Conservation (phyloP, 2,329 filamentous ascomycete genomes). For the Botrytis pseudocinerea region DNA sequence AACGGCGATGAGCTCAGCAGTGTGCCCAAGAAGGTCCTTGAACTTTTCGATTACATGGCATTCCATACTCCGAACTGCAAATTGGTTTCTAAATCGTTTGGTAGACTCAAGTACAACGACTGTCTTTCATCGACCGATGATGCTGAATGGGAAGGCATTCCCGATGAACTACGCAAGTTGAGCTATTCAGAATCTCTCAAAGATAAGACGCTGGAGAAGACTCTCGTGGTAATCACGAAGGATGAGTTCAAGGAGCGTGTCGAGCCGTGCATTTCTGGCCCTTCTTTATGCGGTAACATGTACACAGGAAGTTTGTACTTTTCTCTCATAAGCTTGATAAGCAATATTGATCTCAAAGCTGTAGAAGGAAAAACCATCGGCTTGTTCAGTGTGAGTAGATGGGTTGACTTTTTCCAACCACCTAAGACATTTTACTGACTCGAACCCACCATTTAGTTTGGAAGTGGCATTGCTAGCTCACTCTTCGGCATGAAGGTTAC, state of each 20-base stretch:
- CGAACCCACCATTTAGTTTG: not conserved
- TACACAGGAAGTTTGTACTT: conserved; percentile 9
- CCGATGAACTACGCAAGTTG: not conserved
- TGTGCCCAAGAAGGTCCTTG: not conserved
- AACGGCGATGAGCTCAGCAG: not conserved
- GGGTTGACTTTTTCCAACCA: accelerated
- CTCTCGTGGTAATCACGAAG: not conserved
- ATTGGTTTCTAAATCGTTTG: conserved; percentile 5
- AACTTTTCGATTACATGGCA: conserved; percentile 11
- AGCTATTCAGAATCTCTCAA: not conserved
- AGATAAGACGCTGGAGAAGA: not conserved
- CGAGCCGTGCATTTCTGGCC: not conserved
- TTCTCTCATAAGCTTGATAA: conserved; percentile 12
- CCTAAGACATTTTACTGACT: not conserved
- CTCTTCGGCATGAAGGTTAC: not conserved
- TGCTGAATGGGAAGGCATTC: conserved; percentile 10
- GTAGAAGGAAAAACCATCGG: not conserved
- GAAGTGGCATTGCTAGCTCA: conserved; percentile 5
- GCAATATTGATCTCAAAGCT: not conserved
- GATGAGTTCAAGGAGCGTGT: not conserved
- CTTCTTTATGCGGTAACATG: conserved; percentile 20
- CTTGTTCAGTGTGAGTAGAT: conserved; percentile 4
- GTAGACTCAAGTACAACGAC: conserved; percentile 8
- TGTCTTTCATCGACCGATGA: not conserved
- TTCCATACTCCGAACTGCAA: conserved; percentile 17